Evolutionary conservation across 2,329 filamentous ascomycete genomes (phyloP).

Genomic region (Fusarium sublunatum): DNA sequence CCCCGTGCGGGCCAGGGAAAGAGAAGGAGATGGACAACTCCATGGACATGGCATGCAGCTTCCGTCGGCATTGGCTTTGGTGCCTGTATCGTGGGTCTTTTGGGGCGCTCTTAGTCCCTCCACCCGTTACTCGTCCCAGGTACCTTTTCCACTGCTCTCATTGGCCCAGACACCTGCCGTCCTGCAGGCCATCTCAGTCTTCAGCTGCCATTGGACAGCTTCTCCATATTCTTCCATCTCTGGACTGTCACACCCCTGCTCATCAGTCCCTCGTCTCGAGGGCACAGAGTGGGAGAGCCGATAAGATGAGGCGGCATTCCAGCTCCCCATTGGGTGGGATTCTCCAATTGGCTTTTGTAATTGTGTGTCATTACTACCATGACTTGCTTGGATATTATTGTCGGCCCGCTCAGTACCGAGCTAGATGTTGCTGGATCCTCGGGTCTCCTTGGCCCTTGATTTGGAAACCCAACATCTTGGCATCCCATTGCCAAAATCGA

Average conservation of each 20-base stretch:
- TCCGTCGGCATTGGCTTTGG: constrained; percentile 41
- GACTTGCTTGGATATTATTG: constrained; percentile 17
- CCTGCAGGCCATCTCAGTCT: constrained; percentile 36
- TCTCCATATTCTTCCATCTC: constrained; percentile 7
- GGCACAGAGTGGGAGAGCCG: constrained; percentile 25
- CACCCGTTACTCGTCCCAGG: constrained; percentile 34
- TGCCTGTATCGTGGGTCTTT: constrained; percentile 36
- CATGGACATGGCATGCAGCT: constrained; percentile 35
- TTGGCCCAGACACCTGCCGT: constrained; percentile 28
- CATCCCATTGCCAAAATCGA: constrained; percentile 41
- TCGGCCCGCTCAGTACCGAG: constrained; percentile 36
- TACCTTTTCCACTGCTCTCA: constrained; percentile 16
- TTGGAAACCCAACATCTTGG: constrained; percentile 38
- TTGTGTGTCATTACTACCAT: constrained; percentile 30
- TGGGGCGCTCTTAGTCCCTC: constrained; percentile 23
- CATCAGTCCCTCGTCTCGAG: constrained; percentile 4
- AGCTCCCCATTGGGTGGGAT: constrained; percentile 35
- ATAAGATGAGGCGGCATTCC: constrained; percentile 28
- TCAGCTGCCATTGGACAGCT: constrained; percentile 25
- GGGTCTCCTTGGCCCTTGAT: not conserved
- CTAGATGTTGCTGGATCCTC: constrained; percentile 7
- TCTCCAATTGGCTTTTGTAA: constrained; percentile 38
- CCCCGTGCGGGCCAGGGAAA: constrained; percentile 3
- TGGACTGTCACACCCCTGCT: not conserved
- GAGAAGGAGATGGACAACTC: constrained; percentile 14